Percentiles rank a stretch among this genome's conserved stretches.
Evolutionary conservation across 345 rosid species (phyloP).

Genomic region (Toxicodendron radicans): DNA sequence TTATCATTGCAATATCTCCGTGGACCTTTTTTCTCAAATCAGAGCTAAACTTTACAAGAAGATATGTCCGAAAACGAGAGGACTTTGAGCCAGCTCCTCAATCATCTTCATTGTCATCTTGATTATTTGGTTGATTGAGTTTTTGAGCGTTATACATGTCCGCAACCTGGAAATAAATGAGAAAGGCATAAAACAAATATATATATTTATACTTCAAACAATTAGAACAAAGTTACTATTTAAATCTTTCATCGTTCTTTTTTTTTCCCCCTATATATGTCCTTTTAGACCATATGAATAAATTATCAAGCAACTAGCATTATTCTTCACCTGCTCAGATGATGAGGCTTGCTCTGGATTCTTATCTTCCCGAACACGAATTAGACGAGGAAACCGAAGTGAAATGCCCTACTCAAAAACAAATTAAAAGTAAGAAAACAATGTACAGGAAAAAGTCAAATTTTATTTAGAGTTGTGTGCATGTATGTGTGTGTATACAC

Average conservation of each 20-base stretch:
- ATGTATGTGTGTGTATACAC: neutral
- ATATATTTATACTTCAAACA: neutral
- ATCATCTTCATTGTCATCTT: slow-evolving; percentile 65
- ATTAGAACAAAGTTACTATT: neutral
- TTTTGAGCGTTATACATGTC: slow-evolving; percentile 82
- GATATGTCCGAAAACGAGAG: slow-evolving; percentile 6
- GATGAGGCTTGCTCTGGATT: slow-evolving; percentile 80
- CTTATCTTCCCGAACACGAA: slow-evolving; percentile 85
- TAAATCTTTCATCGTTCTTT: neutral
- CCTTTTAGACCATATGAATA: neutral
- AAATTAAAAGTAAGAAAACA: neutral
- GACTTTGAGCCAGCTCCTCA: slow-evolving; percentile 28
- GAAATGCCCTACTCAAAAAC: slow-evolving; percentile 63
- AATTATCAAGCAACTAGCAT: slow-evolving; percentile 3
- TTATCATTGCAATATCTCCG: neutral
- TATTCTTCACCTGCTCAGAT: slow-evolving; percentile 68
- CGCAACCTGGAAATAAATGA: slow-evolving; percentile 59
- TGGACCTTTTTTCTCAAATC: neutral
- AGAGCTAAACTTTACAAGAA: slow-evolving; percentile 9
- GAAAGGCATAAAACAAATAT: neutral
- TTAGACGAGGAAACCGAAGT: slow-evolving; percentile 82
- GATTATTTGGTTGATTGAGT: slow-evolving; percentile 64
- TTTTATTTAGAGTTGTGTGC: neutral
- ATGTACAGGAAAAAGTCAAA: neutral
- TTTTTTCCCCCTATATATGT: neutral